Evolutionary conservation across 768 basidiomycete species (phyloP).

Genomic region (Omphalotus guepiniiformis): DNA sequence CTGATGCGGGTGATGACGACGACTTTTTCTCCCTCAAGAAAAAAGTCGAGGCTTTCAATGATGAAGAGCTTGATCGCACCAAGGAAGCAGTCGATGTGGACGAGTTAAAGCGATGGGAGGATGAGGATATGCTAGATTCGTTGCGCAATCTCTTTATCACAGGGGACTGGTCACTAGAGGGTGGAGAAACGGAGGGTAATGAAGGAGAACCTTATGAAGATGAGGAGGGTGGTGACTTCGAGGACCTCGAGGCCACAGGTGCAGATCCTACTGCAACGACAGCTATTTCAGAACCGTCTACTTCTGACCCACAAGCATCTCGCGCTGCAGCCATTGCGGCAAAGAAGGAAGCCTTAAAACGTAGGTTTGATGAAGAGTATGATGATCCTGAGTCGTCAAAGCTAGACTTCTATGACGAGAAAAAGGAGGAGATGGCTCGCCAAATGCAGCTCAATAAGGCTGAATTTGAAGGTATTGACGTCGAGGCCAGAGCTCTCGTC

Average conservation of each 20-base stretch:
- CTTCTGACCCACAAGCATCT: constrained; percentile 24
- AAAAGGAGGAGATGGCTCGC: constrained; percentile 87
- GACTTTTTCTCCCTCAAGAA: constrained; percentile 70
- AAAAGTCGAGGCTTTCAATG: constrained; percentile 26
- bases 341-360: constrained; percentile 90
- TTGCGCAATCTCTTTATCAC: constrained; percentile 91
- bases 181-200: constrained; percentile 27
- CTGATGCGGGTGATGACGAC: constrained; percentile 45
- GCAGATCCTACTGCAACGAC: constrained; percentile 9
- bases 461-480: constrained; percentile 79
- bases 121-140: constrained; percentile 80
- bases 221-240: constrained; percentile 37
- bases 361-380: constrained; percentile 96
- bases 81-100: constrained; percentile 55
- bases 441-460: constrained; percentile 79
- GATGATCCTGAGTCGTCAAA: constrained; percentile 81
- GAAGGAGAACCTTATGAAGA: constrained; percentile 38
- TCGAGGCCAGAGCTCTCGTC: constrained; percentile 73
- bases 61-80: constrained; percentile 61
- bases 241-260: constrained; percentile 30
- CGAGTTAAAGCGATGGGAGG: constrained; percentile 71
- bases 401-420: constrained; percentile 84
- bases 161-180: constrained; percentile 41
- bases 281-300: constrained; percentile 21
- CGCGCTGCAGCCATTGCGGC: constrained; percentile 57